Evolutionary conservation across 768 basidiomycete genomes (phyloP), one percentile per base, ranked within the genome.

Genomic region (Tylopilus vinaceipallidus): DNA sequence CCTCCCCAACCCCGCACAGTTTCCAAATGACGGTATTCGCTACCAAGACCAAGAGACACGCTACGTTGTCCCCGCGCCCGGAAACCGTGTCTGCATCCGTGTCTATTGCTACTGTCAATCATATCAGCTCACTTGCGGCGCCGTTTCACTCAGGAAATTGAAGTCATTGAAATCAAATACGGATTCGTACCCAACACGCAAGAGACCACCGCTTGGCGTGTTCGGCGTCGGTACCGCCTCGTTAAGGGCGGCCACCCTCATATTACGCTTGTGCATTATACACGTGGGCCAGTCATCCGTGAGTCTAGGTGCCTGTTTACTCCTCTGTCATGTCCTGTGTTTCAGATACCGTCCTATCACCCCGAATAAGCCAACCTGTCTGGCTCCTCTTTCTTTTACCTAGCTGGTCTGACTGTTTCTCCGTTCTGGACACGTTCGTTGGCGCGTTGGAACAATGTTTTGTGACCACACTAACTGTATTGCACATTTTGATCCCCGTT

Each of bases 231-330:
- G 6, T 92, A 79, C 63, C 82, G 90, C 32, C 74, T 93, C 32
- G 52, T 70, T 36, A 89, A 87, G 62, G 88, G 87, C 24, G 87
- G 88, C 0, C 81, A 88, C 58, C 78, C 83, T 0, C 79, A 82
- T 46, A 76, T 91, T n/a, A 74, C 84, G 16, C 79, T 92, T 6
- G 78, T 90, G 0, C 88, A 92, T 60, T 92, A 91, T 61, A 74
- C 80, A 26, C 80, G 86, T 57, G 86, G 84, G 5, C 82, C 77
- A 11, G 54, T 74, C 9, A 73, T 76, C 39, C 77, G 88, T 90
- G 65, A 67, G 87, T 78, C 58, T 45, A 36, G 47, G 22, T 49
- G 36, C 44, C 17, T 36, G 9, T 8, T 3, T 44, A 13, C 26
- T 36, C 40, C 35, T 44, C 23, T 20, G 39, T 49, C 44, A 22